phyloP scores from a whole-genome alignment of 2,329 filamentous ascomycete genomes.

The Fusarium heterosporum region DNA sequence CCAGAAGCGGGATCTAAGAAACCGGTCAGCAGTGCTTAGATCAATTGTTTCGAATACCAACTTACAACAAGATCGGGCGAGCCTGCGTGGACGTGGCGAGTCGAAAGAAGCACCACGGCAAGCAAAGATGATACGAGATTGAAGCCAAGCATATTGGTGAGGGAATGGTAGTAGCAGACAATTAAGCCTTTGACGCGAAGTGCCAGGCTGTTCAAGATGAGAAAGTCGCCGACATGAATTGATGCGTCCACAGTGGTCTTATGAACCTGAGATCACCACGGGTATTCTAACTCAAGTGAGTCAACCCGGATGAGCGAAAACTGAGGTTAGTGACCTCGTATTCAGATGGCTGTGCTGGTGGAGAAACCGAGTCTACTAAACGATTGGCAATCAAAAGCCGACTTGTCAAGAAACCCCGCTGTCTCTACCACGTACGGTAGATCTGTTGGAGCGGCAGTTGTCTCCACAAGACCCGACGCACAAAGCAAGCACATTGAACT shows the following conservation, averaged over 20 bases:
- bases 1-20: slow-evolving; percentile 1
- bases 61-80: slow-evolving; percentile 2
- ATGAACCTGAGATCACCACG: not conserved
- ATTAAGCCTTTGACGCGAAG: too few species aligned
- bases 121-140: not conserved
- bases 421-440: too few species aligned
- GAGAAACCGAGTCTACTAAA: too few species aligned
- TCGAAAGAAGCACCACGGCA: not conserved
- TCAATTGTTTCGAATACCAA: not conserved
- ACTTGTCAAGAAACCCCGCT: too few species aligned
- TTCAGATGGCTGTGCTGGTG: not conserved
- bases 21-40: not conserved
- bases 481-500: too few species aligned
- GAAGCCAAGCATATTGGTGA: not conserved
- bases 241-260: not conserved
- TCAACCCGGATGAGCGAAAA: not conserved
- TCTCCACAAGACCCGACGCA: too few species aligned
- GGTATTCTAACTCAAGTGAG: not conserved
- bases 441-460: too few species aligned
- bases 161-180: not conserved
- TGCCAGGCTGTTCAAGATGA: not conserved
- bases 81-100: not conserved
- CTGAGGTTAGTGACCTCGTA: not conserved
- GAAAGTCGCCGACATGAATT: not conserved
- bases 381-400: too few species aligned